A percentile compares a stretch with the other conserved stretches of the same genome.
These are phyloP conservation scores for Oryza coarctata DNA, from an alignment of 176 grass and related monocot genomes.

Conservation along the genomic window DNA sequence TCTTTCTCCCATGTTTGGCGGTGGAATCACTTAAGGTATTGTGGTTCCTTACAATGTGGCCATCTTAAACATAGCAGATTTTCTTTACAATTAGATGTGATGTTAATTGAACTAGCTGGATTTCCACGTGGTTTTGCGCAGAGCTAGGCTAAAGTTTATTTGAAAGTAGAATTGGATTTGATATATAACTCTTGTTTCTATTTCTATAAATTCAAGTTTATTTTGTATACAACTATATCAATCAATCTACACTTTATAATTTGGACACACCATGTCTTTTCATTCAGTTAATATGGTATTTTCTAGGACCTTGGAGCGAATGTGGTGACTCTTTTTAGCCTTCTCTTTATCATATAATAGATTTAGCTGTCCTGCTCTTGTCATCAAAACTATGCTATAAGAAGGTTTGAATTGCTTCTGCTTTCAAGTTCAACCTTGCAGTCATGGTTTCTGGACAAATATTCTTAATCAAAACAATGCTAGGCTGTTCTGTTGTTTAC, in stretches of 20 bases:
- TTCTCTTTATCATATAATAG: not conserved
- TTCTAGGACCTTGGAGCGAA: not conserved
- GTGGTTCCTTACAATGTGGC: not conserved
- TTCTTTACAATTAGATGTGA: not conserved
- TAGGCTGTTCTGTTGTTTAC: not conserved
- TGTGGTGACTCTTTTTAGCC: not conserved
- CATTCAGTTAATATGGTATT: not conserved
- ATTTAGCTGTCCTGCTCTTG: not conserved
- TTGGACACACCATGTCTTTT: not conserved
- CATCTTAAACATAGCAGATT: not conserved
- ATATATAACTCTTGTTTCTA: not conserved
- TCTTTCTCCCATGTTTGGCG: not conserved
- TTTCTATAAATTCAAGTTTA: not conserved
- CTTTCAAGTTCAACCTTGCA: not conserved
- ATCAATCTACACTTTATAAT: not conserved
- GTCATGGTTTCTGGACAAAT: not conserved
- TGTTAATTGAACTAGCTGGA: not conserved
- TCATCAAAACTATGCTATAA: not conserved
- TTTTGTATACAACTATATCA: not conserved
- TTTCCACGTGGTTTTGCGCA: not conserved
- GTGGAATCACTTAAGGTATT: not conserved
- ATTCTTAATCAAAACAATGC: not conserved
- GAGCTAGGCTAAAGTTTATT: not conserved
- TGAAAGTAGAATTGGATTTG: not conserved
- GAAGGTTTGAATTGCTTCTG: not conserved